Conservation (phyloP, 1,139 yeast species). For the Tardiomyces blankii region DNA sequence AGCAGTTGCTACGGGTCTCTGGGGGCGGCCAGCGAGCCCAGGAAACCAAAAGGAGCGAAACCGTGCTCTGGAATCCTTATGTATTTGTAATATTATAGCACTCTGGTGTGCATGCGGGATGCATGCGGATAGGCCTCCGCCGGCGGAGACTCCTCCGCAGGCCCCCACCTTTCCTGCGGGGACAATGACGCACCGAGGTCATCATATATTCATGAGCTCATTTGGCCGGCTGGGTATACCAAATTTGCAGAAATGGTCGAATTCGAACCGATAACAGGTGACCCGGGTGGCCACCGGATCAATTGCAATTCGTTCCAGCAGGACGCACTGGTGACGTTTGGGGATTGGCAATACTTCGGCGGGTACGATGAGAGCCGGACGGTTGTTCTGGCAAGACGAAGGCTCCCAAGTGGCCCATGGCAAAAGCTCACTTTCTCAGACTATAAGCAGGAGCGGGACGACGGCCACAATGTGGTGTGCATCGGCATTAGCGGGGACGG, state of each 20-base stretch:
- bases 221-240: too few species aligned
- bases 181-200: too few species aligned
- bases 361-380: constrained; percentile 2
- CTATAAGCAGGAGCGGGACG: constrained; percentile 12
- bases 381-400: constrained; percentile 1
- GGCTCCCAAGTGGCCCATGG: constrained; percentile 1
- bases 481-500: constrained; percentile 17
- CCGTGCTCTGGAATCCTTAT: too few species aligned
- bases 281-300: not conserved
- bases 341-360: constrained; percentile 2
- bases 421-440: constrained; percentile 5
- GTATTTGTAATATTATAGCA: too few species aligned
- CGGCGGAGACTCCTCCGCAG: too few species aligned
- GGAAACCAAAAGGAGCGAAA: too few species aligned
- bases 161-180: too few species aligned
- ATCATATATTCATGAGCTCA: too few species aligned
- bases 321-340: constrained; percentile 4
- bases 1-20: too few species aligned
- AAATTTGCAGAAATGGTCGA: not conserved
- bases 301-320: constrained; percentile 5
- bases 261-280: not conserved
- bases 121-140: too few species aligned
- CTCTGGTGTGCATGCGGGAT: too few species aligned
- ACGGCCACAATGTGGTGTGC: constrained; percentile 14
- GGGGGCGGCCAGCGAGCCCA: too few species aligned